Evolutionary conservation across 257 asterid species (phyloP), one percentile per base, ranked within the genome.

Genomic region (Salvia splendens): DNA sequence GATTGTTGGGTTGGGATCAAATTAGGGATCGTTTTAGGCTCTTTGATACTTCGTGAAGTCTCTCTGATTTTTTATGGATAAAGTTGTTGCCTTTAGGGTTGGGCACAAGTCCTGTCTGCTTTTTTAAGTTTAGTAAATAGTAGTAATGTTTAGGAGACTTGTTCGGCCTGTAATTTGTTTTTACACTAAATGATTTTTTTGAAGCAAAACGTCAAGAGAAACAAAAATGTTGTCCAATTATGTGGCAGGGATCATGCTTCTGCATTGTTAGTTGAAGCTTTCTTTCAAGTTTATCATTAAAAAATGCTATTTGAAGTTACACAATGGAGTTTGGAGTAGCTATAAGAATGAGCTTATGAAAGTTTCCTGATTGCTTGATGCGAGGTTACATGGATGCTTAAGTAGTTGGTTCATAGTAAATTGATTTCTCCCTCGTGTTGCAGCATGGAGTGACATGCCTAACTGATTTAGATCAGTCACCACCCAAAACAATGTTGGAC

Each of bases 401-500:
- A 54, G 62, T 76, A 59, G 24, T 74, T 69, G 67, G 52, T 61
- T 70, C 40, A 33, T 62, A 12, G 8, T 74, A 53, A 51, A 38
- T 45, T 28, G 17, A 50, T 50, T 35, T 42, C 63, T 15, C 64
- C 62, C 30, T 17, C 52, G 66, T 72, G 79, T 63, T 80, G 85
- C 96, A 94, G 99, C 99, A 89, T 83, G 96, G 90, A 32, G 80
- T 96, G 68, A 47, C 85, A 61, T 83, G 83, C 76, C 95, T 94
- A 12, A 78, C 98, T 46, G 96, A 89, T 49, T 67, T 94, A 87
- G 97, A 94, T 62, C 99, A 94, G 72, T 84, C 96, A 60, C 96
- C 95, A 4, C 88, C 95, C 61, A 87, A 91, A 67, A 42, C 87
- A 14, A 61, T 89, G 51, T 62, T 89, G 85, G 96, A 91, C 58